Evolutionary conservation across 108 stramenopile genomes (phyloP), one percentile per base, ranked within the genome.

Genomic region (Bacterosira constricta): DNA sequence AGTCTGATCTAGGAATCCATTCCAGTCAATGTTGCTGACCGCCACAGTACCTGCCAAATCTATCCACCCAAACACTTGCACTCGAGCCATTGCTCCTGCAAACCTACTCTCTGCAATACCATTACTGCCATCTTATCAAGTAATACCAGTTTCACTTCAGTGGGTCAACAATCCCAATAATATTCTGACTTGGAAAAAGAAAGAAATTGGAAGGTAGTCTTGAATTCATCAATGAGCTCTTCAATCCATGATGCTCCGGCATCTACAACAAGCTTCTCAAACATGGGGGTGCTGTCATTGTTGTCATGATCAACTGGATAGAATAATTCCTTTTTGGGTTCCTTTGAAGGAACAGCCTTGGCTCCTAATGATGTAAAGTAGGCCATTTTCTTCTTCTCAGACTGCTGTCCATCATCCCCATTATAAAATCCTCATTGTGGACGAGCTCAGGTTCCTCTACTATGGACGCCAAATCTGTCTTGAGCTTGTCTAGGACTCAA

Each of bases 41-140:
- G 1, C 58, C 11, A 27, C 58, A 59, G 29, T 27, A 32, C 30
- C 30, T 42, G 58, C 41, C 11, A 59, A 34, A 17, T 27, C 2
- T 17, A 59, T 59, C 58, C 58, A 7, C 6, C 58, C 58, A 59
- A 34, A 59, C 20, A 21, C 18, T 21, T 59, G 58, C 11, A 59
- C 10, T 27, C 30, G 39, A 21, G n/a, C 58, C 2, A 2, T 59
- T 10, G 7, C 30, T 4, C 58, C 58, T 17, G 39, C 58, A 59
- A 59, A 59, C 10, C 18, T 25, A 20, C 58, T 59, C 41, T 59
- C 30, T 10, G 58, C 58, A 29, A 17, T 18, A 42, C 30, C 58
- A 42, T 59, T 59, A 59, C 58, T 21, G 58, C 58, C 30, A 34
- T 42, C 41, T 34, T 59, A 21, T 25, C 41, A 20, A 34, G 18